A percentile compares a stretch with the other conserved stretches of the same genome.
These are phyloP conservation scores for Podospora conica DNA, from an alignment of 495 filamentous ascomycete genomes.

Conservation along the genomic window DNA sequence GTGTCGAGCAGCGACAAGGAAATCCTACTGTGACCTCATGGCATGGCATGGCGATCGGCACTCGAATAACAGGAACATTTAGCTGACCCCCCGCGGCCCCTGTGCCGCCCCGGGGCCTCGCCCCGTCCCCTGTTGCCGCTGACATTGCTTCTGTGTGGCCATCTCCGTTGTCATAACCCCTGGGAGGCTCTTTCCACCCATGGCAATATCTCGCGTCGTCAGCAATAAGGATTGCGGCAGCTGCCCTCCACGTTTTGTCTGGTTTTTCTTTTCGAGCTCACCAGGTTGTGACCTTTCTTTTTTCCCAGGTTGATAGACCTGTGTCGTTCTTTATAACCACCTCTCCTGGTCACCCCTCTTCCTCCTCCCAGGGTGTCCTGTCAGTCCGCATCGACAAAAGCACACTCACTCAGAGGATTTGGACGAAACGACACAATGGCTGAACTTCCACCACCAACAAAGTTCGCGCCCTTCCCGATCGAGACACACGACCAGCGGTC, in stretches of 20 bases:
- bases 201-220: not conserved
- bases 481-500: slow-evolving; percentile 22
- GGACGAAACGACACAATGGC: slow-evolving; percentile 3
- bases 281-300: not conserved
- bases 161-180: not conserved
- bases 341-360: not conserved
- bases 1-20: not conserved
- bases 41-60: not conserved
- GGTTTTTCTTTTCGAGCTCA: no score
- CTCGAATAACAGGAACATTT: not conserved
- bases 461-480: slow-evolving; percentile 19
- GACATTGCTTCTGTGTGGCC: not conserved
- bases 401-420: not conserved
- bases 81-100: not conserved
- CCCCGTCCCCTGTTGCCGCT: not conserved
- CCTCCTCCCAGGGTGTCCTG: not conserved
- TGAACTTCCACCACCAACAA: slow-evolving; percentile 8
- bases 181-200: not conserved
- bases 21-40: not conserved
- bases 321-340: not conserved
- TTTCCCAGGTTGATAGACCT: not conserved
- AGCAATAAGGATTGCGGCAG: not conserved
- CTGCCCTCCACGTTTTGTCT: not conserved
- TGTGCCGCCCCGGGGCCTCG: not conserved
- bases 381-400: not conserved